Conservation (phyloP, 2,329 filamentous ascomycete species). For the Neopestalotiopsis clavispora region DNA sequence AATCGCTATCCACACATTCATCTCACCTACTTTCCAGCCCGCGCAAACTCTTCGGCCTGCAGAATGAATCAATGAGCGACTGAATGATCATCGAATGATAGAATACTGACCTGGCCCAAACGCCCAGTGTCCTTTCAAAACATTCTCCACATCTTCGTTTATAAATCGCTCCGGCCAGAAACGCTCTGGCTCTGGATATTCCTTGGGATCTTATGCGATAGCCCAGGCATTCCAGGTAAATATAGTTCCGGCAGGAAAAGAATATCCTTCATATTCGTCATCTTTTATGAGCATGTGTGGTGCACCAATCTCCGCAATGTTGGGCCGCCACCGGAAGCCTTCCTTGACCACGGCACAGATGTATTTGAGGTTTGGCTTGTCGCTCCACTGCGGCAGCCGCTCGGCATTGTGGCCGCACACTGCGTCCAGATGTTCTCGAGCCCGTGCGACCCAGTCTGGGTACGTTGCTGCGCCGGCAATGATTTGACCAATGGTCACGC, state of each 20-base stretch:
- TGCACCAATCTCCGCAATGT: constrained; percentile 1
- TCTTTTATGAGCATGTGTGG: not conserved
- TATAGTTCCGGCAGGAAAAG: not conserved
- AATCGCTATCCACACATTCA: not conserved
- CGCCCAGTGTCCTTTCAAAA: not conserved
- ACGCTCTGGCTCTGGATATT: not conserved
- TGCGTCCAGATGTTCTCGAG: not conserved
- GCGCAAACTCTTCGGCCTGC: not conserved
- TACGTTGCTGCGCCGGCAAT: not conserved
- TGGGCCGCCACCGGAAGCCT: not conserved
- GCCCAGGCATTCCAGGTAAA: constrained; percentile 2
- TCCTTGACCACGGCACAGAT: not conserved
- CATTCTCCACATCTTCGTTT: not conserved
- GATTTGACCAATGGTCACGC: not conserved
- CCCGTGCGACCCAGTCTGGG: not conserved
- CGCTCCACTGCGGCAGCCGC: not conserved
- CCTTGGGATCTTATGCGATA: not conserved
- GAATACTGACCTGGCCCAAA: not conserved
- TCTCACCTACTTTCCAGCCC: not conserved
- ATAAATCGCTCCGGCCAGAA: not conserved
- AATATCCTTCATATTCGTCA: not conserved
- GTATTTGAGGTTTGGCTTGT: not conserved
- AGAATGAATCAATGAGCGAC: no score
- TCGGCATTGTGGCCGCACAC: constrained; percentile 3
- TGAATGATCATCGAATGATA: no score